A percentile compares a stretch with the other conserved stretches of the same genome.
Conservation (phyloP, 2,329 filamentous ascomycete species). For the Colletotrichum orbiculare region DNA sequence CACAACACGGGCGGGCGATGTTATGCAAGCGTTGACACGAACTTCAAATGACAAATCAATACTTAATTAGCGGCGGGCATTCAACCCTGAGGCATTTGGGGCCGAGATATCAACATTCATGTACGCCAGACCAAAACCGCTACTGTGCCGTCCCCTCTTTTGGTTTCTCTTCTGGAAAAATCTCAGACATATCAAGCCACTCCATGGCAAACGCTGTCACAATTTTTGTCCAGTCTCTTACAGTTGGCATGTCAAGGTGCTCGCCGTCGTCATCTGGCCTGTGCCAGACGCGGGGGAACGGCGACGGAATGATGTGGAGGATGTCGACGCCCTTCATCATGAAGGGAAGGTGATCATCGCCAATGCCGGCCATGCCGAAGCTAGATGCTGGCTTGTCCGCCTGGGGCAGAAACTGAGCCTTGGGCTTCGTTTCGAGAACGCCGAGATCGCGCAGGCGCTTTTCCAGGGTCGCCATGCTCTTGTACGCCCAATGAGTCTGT, state of each 20-base stretch:
- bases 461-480: conserved; percentile 73
- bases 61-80: too few species aligned
- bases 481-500: conserved; percentile 86
- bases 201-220: conserved; percentile 80
- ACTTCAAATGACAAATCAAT: too few species aligned
- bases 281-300: conserved; percentile 81
- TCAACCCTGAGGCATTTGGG: neutral
- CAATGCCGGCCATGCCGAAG: conserved; percentile 56
- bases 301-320: conserved; percentile 79
- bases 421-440: conserved; percentile 57
- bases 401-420: conserved; percentile 66
- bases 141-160: neutral
- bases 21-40: too few species aligned
- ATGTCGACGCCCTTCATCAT: conserved; percentile 79
- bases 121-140: neutral
- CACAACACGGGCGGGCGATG: too few species aligned
- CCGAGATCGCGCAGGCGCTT: conserved; percentile 68
- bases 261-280: conserved; percentile 76
- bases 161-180: conserved; percentile 41
- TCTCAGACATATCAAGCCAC: conserved; percentile 77
- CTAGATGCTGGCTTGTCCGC: conserved; percentile 53
- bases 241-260: conserved; percentile 76
- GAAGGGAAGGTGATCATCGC: conserved; percentile 85
- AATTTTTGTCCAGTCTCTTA: conserved; percentile 81
- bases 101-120: neutral